Base-by-base conservation (phyloP, 2,329 filamentous ascomycete species). In the Penicillium corylophilum region DNA sequence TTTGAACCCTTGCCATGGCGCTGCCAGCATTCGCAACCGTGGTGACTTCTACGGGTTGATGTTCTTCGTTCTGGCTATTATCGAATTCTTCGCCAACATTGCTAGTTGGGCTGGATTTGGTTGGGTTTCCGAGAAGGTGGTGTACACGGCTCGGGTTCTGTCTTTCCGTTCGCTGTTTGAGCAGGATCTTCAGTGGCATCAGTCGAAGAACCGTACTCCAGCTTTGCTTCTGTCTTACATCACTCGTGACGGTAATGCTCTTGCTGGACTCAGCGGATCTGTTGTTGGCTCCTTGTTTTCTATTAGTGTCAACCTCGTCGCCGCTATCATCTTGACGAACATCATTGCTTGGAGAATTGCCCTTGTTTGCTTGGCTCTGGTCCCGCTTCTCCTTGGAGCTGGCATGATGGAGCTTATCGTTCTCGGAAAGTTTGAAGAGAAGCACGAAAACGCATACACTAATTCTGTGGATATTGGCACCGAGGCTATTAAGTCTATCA, bases 261-360 rank as follows among this genome's bases (percentile, higher is more conserved):
- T 91, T 18, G 84, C 83, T 38, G 85, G 84, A 0, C 79, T 91
- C 56, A 87, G 83, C 48, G 87, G 87, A 9, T 86, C 84, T 5
- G 85, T 88, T 35, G 77, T 90, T 48, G 86, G 87, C 5, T 88
- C 84, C 0, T 71, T 88, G 18, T 82, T 89, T 51, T 84, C 86
- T 0, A 86, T 88, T 20, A 59, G 80, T 3, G 79, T 90, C 55
- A 89, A 88, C 66, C 82, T 90, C 24, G 56, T 89, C 15, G 82
- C 81, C 0, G 86, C 84, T 1, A 84, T 90, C 48, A 81, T 87
- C 26, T 65, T 90, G 9, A 83, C 86, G 0, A 85, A 88, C 55
- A 82, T 89, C 40, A 77, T 91, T 42, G 85, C 85, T 2, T 91
- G 88, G 88, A 87, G 83, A 63, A 89, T 91, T 54, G 87, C 87